These are phyloP conservation scores for Trapa incisa DNA, from an alignment of 345 rosid genomes.

Conservation along the genomic window DNA sequence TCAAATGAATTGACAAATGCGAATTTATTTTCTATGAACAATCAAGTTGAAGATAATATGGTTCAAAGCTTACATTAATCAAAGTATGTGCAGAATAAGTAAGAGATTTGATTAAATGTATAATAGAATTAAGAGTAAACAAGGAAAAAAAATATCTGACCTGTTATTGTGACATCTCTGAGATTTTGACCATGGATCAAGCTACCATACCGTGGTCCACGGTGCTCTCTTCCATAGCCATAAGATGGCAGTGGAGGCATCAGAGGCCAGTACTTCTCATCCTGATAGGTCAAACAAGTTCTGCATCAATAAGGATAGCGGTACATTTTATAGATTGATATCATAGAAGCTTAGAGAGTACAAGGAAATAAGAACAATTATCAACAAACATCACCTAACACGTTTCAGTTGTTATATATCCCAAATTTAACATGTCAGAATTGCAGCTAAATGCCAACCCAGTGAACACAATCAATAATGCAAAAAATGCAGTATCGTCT, in stretches of 20 bases:
- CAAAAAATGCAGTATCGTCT: background rate
- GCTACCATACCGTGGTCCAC: constrained; percentile 57
- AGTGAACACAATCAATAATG: background rate
- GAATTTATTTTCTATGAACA: background rate
- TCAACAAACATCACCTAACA: background rate
- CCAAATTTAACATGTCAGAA: background rate
- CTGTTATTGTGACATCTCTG: constrained; percentile 51
- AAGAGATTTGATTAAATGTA: background rate
- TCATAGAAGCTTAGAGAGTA: background rate
- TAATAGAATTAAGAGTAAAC: background rate
- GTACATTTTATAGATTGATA: background rate
- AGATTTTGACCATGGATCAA: constrained; percentile 57
- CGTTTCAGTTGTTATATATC: background rate
- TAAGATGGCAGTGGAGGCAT: constrained; percentile 58
- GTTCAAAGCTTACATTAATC: background rate
- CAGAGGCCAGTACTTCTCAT: constrained; percentile 45
- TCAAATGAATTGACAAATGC: background rate
- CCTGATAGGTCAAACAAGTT: constrained; percentile 19
- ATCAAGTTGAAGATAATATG: background rate
- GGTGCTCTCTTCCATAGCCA: constrained; percentile 57
- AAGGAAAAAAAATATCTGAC: constrained; percentile 9
- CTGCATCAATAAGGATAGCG: background rate
- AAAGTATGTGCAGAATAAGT: background rate
- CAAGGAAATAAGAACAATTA: background rate
- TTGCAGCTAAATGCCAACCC: background rate